These are phyloP conservation scores for Termitomyces titanicus DNA, from an alignment of 768 basidiomycete species.

Conservation along the genomic window DNA sequence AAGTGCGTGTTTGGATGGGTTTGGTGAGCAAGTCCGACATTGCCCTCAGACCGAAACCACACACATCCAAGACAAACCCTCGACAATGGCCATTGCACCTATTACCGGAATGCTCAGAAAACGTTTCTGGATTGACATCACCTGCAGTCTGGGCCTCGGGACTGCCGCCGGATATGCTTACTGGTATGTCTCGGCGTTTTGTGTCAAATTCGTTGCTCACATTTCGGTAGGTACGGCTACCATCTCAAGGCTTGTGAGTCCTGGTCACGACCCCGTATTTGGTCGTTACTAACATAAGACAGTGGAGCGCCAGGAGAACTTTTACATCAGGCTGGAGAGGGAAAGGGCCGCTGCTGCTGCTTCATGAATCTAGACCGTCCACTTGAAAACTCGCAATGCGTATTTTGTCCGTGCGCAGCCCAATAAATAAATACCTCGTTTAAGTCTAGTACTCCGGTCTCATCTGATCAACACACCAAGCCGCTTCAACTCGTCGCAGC, in stretches of 20 bases:
- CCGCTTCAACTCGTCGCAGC: slow-evolving; percentile 74
- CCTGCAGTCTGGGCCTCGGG: slow-evolving; percentile 74
- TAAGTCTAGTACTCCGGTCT: slow-evolving; percentile 9
- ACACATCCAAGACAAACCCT: slow-evolving; percentile 17
- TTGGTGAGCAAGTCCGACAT: slow-evolving; percentile 29
- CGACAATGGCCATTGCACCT: slow-evolving; percentile 78
- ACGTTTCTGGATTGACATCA: slow-evolving; percentile 83
- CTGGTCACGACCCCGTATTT: background rate
- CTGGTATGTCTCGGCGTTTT: slow-evolving; percentile 56
- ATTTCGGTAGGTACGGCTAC: slow-evolving; percentile 67
- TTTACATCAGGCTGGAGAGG: slow-evolving; percentile 81
- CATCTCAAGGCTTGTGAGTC: slow-evolving; percentile 75
- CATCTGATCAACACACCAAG: slow-evolving; percentile 49
- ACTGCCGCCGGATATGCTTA: slow-evolving; percentile 70
- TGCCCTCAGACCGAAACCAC: slow-evolving; percentile 29
- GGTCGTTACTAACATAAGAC: slow-evolving; percentile 6
- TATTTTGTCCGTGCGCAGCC: slow-evolving; percentile 10
- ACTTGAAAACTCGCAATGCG: slow-evolving; percentile 6
- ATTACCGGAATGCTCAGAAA: slow-evolving; percentile 95
- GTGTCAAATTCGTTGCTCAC: slow-evolving; percentile 9
- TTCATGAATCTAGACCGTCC: background rate
- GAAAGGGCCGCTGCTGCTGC: slow-evolving; percentile 37
- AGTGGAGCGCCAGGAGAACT: slow-evolving; percentile 85
- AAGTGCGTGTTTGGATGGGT: slow-evolving; percentile 17
- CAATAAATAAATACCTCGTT: slow-evolving; percentile 20